Percentiles rank a stretch among this genome's conserved stretches.
Conservation (phyloP, 164 flowering plant genomes). For the Chimonanthus praecox region DNA sequence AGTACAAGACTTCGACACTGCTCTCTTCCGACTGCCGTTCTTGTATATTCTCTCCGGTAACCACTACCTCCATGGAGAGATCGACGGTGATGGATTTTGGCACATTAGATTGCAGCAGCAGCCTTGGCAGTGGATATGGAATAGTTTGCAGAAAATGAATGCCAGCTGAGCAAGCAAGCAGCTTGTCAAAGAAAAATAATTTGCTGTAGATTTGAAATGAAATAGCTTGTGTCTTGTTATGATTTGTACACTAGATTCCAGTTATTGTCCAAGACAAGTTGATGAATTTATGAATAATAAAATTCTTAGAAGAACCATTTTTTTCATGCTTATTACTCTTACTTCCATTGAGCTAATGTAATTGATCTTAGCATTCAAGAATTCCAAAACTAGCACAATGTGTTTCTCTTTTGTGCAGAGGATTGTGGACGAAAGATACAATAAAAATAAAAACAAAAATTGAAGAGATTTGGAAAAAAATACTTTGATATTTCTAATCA, state of each 20-base stretch:
- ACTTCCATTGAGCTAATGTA: too few relatives aligned
- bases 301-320: not conserved
- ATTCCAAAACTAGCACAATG: too few relatives aligned
- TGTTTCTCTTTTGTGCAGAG: too few relatives aligned
- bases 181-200: not conserved
- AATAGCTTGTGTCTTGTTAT: too few relatives aligned
- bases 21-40: constrained; percentile 41
- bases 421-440: too few relatives aligned
- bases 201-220: too few relatives aligned
- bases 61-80: constrained; percentile 11
- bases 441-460: too few relatives aligned
- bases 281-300: not conserved
- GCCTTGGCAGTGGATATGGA: constrained; percentile 39
- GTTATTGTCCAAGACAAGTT: not conserved
- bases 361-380: too few relatives aligned
- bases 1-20: constrained; percentile 52
- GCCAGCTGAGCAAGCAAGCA: not conserved
- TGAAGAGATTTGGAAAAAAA: too few relatives aligned
- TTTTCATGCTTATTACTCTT: too few relatives aligned
- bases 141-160: constrained; percentile 50
- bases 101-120: constrained; percentile 44
- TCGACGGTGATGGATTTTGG: constrained; percentile 28
- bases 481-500: too few relatives aligned
- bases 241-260: not conserved
- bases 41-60: constrained; percentile 44